Percentiles rank a stretch among this genome's conserved stretches.
Conservation (phyloP, 139 green algal genomes). For the Chlorella sp. region DNA sequence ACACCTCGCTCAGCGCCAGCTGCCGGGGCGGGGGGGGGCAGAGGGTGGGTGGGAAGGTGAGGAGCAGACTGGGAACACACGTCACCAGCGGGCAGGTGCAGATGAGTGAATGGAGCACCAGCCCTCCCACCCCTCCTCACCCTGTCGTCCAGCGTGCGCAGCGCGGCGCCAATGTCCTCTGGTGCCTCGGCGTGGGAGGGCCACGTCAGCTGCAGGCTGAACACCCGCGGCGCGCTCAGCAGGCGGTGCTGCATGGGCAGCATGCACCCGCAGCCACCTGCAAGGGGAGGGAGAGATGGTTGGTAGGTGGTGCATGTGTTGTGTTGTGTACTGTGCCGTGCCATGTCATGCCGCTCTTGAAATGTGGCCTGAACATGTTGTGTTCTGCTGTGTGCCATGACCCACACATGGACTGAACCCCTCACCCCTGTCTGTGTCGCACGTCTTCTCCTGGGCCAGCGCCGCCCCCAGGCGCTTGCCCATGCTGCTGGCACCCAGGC, state of each 20-base stretch:
- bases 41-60: not conserved
- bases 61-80: not conserved
- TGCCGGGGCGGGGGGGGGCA: not conserved
- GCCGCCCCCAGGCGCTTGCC: no score
- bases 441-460: no score
- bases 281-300: no score
- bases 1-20: conserved; percentile 24
- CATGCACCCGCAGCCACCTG: not conserved
- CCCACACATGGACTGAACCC: no score
- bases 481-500: no score
- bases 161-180: conserved; percentile 45
- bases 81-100: no score
- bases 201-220: conserved; percentile 70
- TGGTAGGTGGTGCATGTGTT: no score
- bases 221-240: conserved; percentile 46
- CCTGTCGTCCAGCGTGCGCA: not conserved
- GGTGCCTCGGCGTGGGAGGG: conserved; percentile 34
- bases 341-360: no score
- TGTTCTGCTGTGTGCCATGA: no score
- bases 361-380: no score
- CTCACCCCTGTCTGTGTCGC: not conserved
- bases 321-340: not conserved
- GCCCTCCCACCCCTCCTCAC: not conserved
- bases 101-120: no score
- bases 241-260: conserved; percentile 3